Evolutionary conservation across 2,329 filamentous ascomycete genomes (phyloP).

Genomic region (Rutstroemia sp.): DNA sequence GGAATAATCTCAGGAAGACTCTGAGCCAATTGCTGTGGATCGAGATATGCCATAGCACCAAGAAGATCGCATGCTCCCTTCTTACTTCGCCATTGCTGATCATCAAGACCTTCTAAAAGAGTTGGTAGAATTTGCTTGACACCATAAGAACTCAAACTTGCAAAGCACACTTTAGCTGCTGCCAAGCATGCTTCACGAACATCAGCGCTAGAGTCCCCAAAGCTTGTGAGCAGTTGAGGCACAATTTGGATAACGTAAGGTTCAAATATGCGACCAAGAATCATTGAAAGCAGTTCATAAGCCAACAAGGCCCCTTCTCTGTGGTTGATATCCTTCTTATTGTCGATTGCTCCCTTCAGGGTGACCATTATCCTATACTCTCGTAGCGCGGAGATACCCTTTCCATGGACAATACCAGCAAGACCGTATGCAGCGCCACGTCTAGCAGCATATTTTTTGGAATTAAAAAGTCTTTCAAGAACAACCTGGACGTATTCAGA

Average conservation of each 20-base stretch:
- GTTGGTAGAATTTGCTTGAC: constrained; percentile 93
- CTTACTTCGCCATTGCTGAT: constrained; percentile 96
- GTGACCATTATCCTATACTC: constrained; percentile 82
- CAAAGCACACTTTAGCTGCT: constrained; percentile 89
- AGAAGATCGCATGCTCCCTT: constrained; percentile 95
- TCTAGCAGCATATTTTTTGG: constrained; percentile 87
- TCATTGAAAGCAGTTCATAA: constrained; percentile 80
- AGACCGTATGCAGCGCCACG: constrained; percentile 93
- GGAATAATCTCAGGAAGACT: constrained; percentile 96
- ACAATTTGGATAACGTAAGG: constrained; percentile 96
- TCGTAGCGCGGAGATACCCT: constrained; percentile 71
- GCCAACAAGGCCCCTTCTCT: constrained; percentile 83
- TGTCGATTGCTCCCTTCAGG: constrained; percentile 77
- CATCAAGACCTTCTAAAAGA: constrained; percentile 83
- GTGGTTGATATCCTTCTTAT: constrained; percentile 87
- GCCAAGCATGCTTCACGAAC: constrained; percentile 91
- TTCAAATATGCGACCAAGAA: constrained; percentile 86
- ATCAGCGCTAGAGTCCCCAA: constrained; percentile 81
- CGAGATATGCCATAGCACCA: constrained; percentile 96
- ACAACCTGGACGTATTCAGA: constrained; percentile 75
- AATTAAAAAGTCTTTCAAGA: constrained; percentile 72
- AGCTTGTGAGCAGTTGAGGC: constrained; percentile 79
- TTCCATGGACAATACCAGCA: constrained; percentile 82
- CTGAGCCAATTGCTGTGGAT: constrained; percentile 85
- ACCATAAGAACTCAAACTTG: constrained; percentile 86